A percentile compares a stretch with the other conserved stretches of the same genome.
Conservation (phyloP, 805 yeast genomes). For the Geotrichum ghanense region DNA sequence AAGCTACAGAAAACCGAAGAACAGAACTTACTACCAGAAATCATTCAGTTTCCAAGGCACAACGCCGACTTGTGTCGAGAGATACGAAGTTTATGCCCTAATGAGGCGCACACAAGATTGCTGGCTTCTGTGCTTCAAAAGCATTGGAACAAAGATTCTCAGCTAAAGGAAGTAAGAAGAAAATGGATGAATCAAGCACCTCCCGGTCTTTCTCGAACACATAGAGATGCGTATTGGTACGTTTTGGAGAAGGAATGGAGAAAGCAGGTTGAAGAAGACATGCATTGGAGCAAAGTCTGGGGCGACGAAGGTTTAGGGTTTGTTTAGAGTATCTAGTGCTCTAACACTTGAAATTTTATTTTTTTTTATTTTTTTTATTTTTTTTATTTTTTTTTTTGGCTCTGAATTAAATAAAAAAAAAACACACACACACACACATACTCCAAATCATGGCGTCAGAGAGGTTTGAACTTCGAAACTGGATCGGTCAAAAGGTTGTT, state of each 20-base stretch:
- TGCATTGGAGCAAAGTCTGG: background rate
- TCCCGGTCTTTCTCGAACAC: background rate
- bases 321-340: too few relatives aligned
- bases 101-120: background rate
- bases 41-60: background rate
- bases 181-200: background rate
- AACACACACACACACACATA: too few relatives aligned
- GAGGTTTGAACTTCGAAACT: slow-evolving; percentile 1
- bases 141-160: background rate
- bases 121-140: background rate
- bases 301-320: background rate
- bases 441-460: too few relatives aligned
- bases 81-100: background rate
- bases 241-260: background rate
- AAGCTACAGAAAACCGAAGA: too few relatives aligned
- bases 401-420: too few relatives aligned
- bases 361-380: too few relatives aligned
- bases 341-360: too few relatives aligned
- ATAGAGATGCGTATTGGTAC: background rate
- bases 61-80: background rate
- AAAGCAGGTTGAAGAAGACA: background rate
- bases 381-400: too few relatives aligned
- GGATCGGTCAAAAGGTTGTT: background rate
- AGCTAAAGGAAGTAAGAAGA: background rate
- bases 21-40: too few relatives aligned